These are phyloP conservation scores for Psilocybe subaeruginosa DNA, from an alignment of 768 basidiomycete species.

Conservation along the genomic window DNA sequence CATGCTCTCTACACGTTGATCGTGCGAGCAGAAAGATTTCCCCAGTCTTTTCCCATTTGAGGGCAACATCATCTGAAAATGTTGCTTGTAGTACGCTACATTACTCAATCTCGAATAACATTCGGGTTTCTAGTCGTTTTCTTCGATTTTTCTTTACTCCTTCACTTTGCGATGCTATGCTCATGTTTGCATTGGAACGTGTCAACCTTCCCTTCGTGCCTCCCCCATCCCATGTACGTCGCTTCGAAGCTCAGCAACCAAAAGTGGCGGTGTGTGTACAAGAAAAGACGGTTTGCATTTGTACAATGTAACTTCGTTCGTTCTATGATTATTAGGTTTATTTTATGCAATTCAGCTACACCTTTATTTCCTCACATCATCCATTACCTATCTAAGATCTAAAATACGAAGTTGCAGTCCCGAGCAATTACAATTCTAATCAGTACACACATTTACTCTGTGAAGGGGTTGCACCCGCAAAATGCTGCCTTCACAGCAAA, in stretches of 20 bases:
- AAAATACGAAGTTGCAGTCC: not conserved
- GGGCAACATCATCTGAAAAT: conserved; percentile 3
- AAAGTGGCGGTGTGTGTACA: not conserved
- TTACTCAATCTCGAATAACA: not conserved
- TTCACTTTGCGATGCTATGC: not conserved
- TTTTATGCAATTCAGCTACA: not conserved
- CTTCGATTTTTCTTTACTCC: not conserved
- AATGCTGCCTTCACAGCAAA: conserved; percentile 76
- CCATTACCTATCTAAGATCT: not conserved
- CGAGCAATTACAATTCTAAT: not conserved
- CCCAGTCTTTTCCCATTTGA: not conserved
- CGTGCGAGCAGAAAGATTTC: conserved; percentile 1
- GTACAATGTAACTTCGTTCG: not conserved
- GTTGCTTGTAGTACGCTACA: not conserved
- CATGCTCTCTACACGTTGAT: conserved; percentile 53
- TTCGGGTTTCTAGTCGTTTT: not conserved
- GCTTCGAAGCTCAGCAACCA: not conserved
- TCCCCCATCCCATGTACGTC: not conserved
- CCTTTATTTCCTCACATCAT: not conserved
- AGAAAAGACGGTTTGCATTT: not conserved
- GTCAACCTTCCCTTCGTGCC: not conserved
- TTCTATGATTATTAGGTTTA: conserved; percentile 5
- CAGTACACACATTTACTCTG: conserved; percentile 4
- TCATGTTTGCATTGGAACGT: not conserved
- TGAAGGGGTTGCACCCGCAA: conserved; percentile 79